Evolutionary conservation across 257 asterid genomes (phyloP).

Genomic region (Buddleja alternifolia): DNA sequence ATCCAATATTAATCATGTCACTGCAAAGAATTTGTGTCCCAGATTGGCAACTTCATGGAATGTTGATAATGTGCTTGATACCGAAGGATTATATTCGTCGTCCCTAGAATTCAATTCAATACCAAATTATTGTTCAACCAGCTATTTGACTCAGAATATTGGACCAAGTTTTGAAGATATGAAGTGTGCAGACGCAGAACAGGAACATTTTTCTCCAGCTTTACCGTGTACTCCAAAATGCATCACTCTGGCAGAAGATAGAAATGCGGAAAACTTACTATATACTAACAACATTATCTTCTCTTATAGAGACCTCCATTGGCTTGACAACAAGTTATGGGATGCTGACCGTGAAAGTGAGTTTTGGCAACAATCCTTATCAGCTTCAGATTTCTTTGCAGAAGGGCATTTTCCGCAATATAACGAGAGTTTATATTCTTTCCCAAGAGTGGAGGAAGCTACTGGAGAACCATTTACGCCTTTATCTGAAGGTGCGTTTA

Average conservation of each 20-base stretch:
- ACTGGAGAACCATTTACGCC: conserved; percentile 26
- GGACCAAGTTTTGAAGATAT: conserved; percentile 36
- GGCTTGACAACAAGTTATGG: conserved; percentile 28
- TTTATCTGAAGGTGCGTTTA: conserved; percentile 31
- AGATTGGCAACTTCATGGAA: conserved; percentile 39
- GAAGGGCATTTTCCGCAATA: conserved; percentile 45
- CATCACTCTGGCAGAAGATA: conserved; percentile 39
- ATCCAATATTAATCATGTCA: conserved; percentile 20
- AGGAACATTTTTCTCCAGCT: conserved; percentile 35
- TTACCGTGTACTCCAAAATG: conserved; percentile 38
- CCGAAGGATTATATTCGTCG: conserved; percentile 31
- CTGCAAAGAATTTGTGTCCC: conserved; percentile 25
- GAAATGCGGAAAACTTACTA: conserved; percentile 26
- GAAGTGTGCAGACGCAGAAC: conserved; percentile 35
- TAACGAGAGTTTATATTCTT: conserved; percentile 28
- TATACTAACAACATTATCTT: conserved; percentile 27
- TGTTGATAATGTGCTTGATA: conserved; percentile 32
- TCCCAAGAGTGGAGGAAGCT: conserved; percentile 31
- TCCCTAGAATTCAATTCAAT: conserved; percentile 31
- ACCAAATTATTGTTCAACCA: conserved; percentile 36
- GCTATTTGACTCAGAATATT: conserved; percentile 29
- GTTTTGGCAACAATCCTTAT: conserved; percentile 38
- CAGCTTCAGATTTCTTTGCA: conserved; percentile 35
- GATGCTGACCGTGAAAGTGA: conserved; percentile 32
- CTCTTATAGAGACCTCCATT: conserved; percentile 34